Percentiles rank a stretch among this genome's conserved stretches.
These are phyloP conservation scores for Cynanchum wilfordii DNA, from an alignment of 257 asterid species.

Conservation along the genomic window DNA sequence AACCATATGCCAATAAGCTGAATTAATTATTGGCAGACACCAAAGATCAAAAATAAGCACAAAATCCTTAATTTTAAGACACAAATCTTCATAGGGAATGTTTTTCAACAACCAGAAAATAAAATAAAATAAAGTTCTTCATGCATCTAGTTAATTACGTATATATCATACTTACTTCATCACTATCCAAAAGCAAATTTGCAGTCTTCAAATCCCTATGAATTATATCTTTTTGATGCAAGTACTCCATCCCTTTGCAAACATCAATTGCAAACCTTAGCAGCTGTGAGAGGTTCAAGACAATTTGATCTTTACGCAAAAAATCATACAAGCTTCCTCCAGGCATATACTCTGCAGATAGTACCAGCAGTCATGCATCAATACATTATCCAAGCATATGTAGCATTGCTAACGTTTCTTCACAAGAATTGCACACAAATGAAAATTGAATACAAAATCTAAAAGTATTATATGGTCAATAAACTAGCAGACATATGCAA, in stretches of 20 bases:
- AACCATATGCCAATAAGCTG: neutral
- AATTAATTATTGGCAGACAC: neutral
- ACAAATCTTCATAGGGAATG: neutral
- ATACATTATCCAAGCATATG: constrained; percentile 9
- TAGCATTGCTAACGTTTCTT: neutral
- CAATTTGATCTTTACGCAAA: constrained; percentile 57
- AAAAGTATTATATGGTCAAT: neutral
- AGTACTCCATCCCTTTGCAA: constrained; percentile 91
- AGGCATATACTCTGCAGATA: constrained; percentile 68
- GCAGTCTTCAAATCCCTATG: constrained; percentile 93
- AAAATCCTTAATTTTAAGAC: neutral
- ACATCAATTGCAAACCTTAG: constrained; percentile 76
- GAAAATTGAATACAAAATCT: neutral
- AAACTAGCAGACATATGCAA: neutral
- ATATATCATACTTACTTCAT: constrained; percentile 42
- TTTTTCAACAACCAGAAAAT: neutral
- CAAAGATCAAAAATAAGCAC: neutral
- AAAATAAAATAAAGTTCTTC: neutral
- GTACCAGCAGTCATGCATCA: constrained; percentile 20
- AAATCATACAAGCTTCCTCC: constrained; percentile 81
- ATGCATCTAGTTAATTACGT: neutral
- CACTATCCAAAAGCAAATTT: constrained; percentile 69
- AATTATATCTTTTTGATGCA: constrained; percentile 71
- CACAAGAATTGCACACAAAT: neutral
- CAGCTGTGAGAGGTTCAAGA: constrained; percentile 56